These are phyloP conservation scores for Phellinidium pouzarii DNA, from an alignment of 1,284 basidiomycete species.

Conservation along the genomic window DNA sequence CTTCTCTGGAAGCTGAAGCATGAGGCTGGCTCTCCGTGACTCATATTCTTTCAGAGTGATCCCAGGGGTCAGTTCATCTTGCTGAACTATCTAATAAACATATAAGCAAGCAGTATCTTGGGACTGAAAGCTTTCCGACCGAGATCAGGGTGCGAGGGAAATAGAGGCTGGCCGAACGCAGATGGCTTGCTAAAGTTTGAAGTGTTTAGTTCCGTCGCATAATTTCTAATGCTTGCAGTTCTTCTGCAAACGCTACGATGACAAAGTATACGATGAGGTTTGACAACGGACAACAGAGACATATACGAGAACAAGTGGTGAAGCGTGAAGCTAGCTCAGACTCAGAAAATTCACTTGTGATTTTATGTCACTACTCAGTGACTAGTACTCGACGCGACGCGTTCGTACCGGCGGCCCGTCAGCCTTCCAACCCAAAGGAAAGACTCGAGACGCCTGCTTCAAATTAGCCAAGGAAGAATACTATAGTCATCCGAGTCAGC, in stretches of 20 bases:
- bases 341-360: background rate
- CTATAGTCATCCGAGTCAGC: no score
- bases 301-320: background rate
- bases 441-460: no score
- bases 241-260: background rate
- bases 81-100: constrained; percentile 33
- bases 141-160: constrained; percentile 75
- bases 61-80: constrained; percentile 79
- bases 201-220: constrained; percentile 31
- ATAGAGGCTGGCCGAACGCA: constrained; percentile 70
- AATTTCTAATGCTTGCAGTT: constrained; percentile 15
- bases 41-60: constrained; percentile 83
- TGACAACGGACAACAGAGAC: background rate
- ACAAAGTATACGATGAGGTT: background rate
- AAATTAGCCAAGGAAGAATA: no score
- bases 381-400: no score
- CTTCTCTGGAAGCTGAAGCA: constrained; percentile 72
- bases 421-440: no score
- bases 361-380: no score
- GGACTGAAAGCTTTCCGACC: constrained; percentile 31
- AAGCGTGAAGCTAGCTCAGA: background rate
- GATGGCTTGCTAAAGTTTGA: constrained; percentile 47
- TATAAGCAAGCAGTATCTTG: constrained; percentile 18
- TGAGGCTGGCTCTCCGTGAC: constrained; percentile 61
- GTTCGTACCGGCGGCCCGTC: no score